These are phyloP conservation scores for Fusarium tjaetaba DNA, from an alignment of 2,329 filamentous ascomycete species.

Conservation along the genomic window DNA sequence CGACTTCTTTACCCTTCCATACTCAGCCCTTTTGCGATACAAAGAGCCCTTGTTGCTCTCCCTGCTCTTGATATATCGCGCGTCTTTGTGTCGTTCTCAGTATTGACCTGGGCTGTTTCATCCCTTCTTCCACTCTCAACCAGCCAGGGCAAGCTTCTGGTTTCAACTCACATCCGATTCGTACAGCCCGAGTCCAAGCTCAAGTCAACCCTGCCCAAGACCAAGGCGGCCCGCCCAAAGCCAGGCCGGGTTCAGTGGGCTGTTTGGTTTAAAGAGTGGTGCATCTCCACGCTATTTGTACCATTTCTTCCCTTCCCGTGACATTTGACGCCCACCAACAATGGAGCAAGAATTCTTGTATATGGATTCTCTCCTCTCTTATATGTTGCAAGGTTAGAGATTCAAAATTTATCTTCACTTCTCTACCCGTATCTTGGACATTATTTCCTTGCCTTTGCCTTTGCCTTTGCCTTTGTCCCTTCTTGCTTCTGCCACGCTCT, in stretches of 20 bases:
- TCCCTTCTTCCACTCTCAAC: neutral
- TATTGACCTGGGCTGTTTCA: constrained; percentile 1
- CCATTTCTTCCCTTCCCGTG: constrained; percentile 26
- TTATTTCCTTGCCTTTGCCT: neutral
- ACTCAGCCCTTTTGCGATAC: neutral
- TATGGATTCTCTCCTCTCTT: constrained; percentile 37
- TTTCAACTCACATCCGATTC: neutral
- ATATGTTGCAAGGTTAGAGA: constrained; percentile 43
- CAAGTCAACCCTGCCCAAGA: neutral
- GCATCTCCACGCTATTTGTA: constrained; percentile 26
- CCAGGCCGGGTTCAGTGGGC: neutral
- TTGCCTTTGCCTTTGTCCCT: neutral
- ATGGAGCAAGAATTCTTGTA: constrained; percentile 40
- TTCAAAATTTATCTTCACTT: neutral
- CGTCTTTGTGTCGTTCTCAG: neutral
- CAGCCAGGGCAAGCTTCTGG: neutral
- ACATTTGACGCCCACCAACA: constrained; percentile 28
- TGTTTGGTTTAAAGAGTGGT: constrained; percentile 5
- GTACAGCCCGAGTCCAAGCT: neutral
- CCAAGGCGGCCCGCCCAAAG: neutral
- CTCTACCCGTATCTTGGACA: neutral
- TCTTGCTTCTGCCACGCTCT: neutral
- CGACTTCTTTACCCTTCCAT: neutral
- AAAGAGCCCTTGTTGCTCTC: neutral
- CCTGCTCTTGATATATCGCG: neutral